Base-by-base conservation (phyloP, 805 yeast genomes). In the Spathaspora girioi region DNA sequence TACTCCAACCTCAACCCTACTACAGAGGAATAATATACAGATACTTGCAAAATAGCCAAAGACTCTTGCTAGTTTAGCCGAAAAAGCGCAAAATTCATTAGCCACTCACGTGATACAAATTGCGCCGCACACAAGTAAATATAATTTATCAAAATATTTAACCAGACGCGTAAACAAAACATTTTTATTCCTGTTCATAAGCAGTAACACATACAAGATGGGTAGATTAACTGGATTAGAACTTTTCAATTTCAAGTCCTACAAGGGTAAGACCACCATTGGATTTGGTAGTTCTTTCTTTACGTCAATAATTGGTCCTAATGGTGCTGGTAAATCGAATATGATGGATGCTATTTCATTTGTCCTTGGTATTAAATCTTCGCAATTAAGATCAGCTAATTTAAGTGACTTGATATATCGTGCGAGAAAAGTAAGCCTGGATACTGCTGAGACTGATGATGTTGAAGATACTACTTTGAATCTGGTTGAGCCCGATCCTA, bases 341-440 rank as follows among this genome's bases (percentile, higher is more conserved):
- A 87, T 94, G 83, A 92, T 94, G 87, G 99, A 94, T 66, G 97
- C 99, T 35, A 87, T 94, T 45, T 86, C 97, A 18, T 94, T 94
- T 67, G 98, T 93, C 8, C 76, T 94, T 38, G 99, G 99, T 23
- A 83, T 93, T 46, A 76, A 86, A 58, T 80, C 90, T 18, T 70
- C 77, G 15, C 92, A 88, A 51, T 74, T 94, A 52, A 79, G 99
- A 59, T 89, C 97, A 1, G 72, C 77, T 11, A 80, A 82, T 50
- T 66, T 90, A 60, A 81, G 78, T 47, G 97, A 93, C 57, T 76
- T 94, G 62, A 82, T 93, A 1, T 90, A 90, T 63, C 77, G 97
- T 58, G 96, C 96, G 1, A 17, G 67, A 31, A 49, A 49, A 3
- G 56, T 57, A 15, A 23, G 6, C 6, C 6, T 3, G 3, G 26